Evolutionary conservation across 2,329 filamentous ascomycete species (phyloP).

Genomic region (Fusarium gaditjirri): DNA sequence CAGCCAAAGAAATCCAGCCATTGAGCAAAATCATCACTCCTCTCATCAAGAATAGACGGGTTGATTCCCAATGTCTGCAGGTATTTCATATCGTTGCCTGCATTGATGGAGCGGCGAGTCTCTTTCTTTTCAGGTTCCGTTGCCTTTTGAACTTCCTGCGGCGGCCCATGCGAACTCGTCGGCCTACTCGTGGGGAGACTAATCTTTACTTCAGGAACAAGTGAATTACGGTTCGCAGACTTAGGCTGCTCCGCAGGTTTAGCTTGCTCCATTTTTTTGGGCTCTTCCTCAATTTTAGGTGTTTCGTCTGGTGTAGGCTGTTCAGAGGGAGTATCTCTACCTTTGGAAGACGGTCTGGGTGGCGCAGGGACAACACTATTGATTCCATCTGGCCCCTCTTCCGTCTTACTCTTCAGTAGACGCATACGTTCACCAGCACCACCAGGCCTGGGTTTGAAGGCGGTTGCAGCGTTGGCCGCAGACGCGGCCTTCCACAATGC

Average conservation of each 20-base stretch:
- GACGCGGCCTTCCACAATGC: conserved; percentile 79
- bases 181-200: conserved; percentile 59
- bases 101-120: conserved; percentile 68
- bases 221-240: conserved; percentile 49
- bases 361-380: conserved; percentile 88
- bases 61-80: conserved; percentile 83
- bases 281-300: conserved; percentile 3
- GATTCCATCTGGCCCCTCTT: conserved; percentile 85
- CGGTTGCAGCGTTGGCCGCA: conserved; percentile 59
- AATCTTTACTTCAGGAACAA: conserved; percentile 68
- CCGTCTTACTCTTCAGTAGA: conserved; percentile 66
- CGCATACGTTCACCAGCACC: conserved; percentile 85
- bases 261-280: conserved; percentile 15
- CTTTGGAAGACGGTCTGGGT: conserved; percentile 56
- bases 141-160: conserved; percentile 50
- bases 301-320: conserved; percentile 19
- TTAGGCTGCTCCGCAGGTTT: conserved; percentile 43
- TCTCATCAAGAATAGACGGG: conserved; percentile 76
- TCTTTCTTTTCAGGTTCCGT: conserved; percentile 54
- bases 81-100: conserved; percentile 82
- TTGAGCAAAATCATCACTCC: conserved; percentile 82
- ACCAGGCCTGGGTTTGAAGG: conserved; percentile 87
- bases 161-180: conserved; percentile 53
- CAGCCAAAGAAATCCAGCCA: conserved; percentile 90
- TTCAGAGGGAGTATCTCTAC: conserved; percentile 48